Evolutionary conservation across 225 moss, liverwort and hornwort species (phyloP), one percentile per base, ranked within the genome.

Genomic region (Physcomitrellopsis africana): DNA sequence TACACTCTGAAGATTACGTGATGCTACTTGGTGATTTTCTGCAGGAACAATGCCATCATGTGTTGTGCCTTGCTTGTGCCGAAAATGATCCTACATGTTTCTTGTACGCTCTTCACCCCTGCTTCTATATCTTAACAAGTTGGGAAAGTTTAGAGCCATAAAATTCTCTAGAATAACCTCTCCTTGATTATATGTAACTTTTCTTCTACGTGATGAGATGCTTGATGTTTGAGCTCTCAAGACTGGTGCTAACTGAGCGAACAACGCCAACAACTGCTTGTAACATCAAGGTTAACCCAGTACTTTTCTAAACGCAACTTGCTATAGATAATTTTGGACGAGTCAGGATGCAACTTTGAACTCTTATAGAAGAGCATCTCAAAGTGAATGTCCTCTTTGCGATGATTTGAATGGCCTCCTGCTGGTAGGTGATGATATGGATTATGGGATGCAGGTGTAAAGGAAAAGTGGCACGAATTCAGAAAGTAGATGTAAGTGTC

Each of bases 41-140:
- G 86, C 87, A 94, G 91, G 89, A 96, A 76, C 93, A 93, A 48
- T 96, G 96, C 78, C 92, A 93, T 58, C 93, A 96, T 77, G 87
- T 83, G 18, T 92, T 92, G 51, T 96, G 93, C 83, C 90, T 87
- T 78, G 69, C 86, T 65, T 96, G 96, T 73, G 89, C 93, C 37
- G 89, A 81, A 83, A 81, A 83, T 60, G 89, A 84, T 17, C 54
- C 76, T 19, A 89, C 70, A 75, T 93, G 93, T 83, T 93, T 83
- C 68, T 65, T 93, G 90, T 95, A 89, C 67, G 89, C 80, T 74
- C 41, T 79, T 18, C 37, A 53, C 70, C 42, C 76, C 3, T 53
- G 9, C 2, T 61, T 61, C 37, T 29, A 18, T 19, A 8, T 56
- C 13, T 56, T 74, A 41, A n/a, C 17, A 42, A 18, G 13, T 14